Evolutionary conservation across 768 basidiomycete species (phyloP).

Genomic region (Termitomyces sp.): DNA sequence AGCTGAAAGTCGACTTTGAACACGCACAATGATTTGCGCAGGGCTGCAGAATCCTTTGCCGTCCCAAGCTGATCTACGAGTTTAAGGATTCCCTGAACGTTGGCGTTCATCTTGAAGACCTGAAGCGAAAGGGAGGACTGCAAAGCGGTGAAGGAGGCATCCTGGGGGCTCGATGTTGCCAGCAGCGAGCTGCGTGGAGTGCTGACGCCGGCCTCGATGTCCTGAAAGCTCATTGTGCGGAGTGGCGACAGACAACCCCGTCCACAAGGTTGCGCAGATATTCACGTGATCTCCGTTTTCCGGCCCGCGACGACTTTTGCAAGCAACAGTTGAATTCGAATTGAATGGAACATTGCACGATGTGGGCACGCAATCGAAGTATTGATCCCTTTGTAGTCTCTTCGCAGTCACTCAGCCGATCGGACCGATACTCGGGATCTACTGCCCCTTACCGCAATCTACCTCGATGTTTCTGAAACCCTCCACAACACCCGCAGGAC

Average conservation of each 20-base stretch:
- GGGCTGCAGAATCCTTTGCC: constrained; percentile 64
- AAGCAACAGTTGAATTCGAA: no score
- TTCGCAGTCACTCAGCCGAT: no score
- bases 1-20: background rate
- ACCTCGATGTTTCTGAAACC: no score
- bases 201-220: constrained; percentile 44
- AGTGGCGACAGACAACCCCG: background rate
- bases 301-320: background rate
- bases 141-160: constrained; percentile 67
- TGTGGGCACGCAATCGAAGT: no score
- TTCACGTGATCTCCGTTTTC: background rate
- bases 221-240: constrained; percentile 49
- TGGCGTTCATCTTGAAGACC: constrained; percentile 98
- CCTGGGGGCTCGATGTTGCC: constrained; percentile 44
- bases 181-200: constrained; percentile 30
- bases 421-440: background rate
- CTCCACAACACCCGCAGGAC: background rate
- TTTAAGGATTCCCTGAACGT: constrained; percentile 92
- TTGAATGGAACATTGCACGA: no score
- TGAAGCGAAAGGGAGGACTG: constrained; percentile 84
- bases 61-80: constrained; percentile 97
- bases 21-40: constrained; percentile 86
- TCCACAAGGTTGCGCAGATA: background rate
- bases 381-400: no score
- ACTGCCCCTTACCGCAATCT: no score